These are phyloP conservation scores for Mycosarcoma maydis DNA, from an alignment of 1,284 basidiomycete genomes.

Conservation along the genomic window DNA sequence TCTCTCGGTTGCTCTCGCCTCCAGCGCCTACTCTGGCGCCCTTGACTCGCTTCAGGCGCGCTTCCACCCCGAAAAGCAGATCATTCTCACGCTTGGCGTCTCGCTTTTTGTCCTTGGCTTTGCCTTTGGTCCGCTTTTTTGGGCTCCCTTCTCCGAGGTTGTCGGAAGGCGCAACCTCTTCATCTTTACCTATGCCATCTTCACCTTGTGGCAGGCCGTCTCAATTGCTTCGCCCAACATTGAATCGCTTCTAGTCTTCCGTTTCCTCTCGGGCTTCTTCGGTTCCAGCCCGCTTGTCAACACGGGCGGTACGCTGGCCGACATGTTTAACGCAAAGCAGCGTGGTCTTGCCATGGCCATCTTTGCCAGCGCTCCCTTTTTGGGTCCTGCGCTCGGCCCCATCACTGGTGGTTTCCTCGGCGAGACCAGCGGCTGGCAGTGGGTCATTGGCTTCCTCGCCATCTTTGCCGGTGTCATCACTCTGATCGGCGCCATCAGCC, in stretches of 20 bases:
- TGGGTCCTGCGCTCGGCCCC: background rate
- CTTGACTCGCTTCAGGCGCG: slow-evolving; percentile 34
- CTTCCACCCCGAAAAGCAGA: slow-evolving; percentile 41
- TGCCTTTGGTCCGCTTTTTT: slow-evolving; percentile 68
- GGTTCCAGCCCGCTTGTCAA: slow-evolving; percentile 70
- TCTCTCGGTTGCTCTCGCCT: slow-evolving; percentile 56
- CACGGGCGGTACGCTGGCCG: slow-evolving; percentile 72
- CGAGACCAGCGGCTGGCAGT: slow-evolving; percentile 73
- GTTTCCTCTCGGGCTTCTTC: slow-evolving; percentile 76
- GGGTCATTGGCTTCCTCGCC: slow-evolving; percentile 79
- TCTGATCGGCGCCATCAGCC: slow-evolving; percentile 73
- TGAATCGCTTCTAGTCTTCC: slow-evolving; percentile 74
- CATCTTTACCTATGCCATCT: slow-evolving; percentile 72
- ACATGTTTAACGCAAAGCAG: slow-evolving; percentile 75
- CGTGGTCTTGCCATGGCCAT: slow-evolving; percentile 78
- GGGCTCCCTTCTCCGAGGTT: slow-evolving; percentile 75
- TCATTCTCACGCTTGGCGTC: slow-evolving; percentile 63
- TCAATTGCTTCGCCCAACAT: slow-evolving; percentile 75
- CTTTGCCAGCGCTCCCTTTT: slow-evolving; percentile 67
- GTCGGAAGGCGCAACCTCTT: slow-evolving; percentile 75
- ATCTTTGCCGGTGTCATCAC: slow-evolving; percentile 73
- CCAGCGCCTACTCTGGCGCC: slow-evolving; percentile 57
- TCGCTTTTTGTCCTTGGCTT: slow-evolving; percentile 78
- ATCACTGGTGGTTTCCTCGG: slow-evolving; percentile 68
- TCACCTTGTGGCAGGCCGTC: slow-evolving; percentile 76